phyloP scores from a whole-genome alignment of 2,329 filamentous ascomycete species.

The Neurospora sp. region DNA sequence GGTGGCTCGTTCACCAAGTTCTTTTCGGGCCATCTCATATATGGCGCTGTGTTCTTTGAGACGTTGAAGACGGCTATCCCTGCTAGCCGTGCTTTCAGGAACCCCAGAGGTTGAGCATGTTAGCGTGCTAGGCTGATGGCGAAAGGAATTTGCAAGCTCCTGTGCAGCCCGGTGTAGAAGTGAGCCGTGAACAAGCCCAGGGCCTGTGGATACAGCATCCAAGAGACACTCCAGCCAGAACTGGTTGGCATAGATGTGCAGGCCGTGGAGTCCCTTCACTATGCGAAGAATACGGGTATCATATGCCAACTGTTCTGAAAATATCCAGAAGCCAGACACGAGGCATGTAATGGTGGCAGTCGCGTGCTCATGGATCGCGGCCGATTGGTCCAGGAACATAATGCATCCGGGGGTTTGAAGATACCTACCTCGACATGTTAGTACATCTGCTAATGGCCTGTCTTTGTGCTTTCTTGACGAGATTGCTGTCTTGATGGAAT shows the following conservation, averaged over 20 bases:
- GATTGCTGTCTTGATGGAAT: neutral
- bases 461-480: neutral
- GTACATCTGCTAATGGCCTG: neutral
- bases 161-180: neutral
- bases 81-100: neutral
- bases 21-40: neutral
- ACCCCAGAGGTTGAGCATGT: neutral
- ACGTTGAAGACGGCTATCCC: neutral
- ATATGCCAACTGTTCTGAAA: neutral
- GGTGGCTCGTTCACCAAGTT: neutral
- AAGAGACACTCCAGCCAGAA: constrained; percentile 23
- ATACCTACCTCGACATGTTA: constrained; percentile 3
- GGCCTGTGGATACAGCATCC: neutral
- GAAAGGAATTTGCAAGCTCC: neutral
- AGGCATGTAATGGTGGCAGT: constrained; percentile 18
- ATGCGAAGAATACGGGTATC: constrained; percentile 9
- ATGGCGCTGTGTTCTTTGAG: neutral
- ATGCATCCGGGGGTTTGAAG: constrained; percentile 8
- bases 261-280: constrained; percentile 20
- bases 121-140: neutral
- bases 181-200: neutral
- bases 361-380: constrained; percentile 13
- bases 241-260: constrained; percentile 23
- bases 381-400: constrained; percentile 5
- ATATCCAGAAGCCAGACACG: constrained; percentile 15